phyloP scores from a whole-genome alignment of 176 grass and related monocot species.

The Rhynchospora tenuis region DNA sequence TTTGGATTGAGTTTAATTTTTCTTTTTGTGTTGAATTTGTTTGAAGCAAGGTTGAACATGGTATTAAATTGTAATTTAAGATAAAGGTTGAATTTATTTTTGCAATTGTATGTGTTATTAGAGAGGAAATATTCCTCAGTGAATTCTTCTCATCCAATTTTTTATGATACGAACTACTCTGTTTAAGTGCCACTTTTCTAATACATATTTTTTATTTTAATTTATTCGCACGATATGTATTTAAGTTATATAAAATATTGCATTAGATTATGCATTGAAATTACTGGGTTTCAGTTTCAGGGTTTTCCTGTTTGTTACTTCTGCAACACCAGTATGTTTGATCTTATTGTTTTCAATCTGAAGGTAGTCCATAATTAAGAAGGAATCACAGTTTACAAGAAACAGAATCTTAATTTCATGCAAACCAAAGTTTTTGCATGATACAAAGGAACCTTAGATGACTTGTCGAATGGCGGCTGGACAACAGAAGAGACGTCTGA shows the following conservation, averaged over 20 bases:
- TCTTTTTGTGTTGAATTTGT: not conserved
- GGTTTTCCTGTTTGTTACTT: not conserved
- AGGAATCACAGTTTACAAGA: not conserved
- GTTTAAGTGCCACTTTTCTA: not conserved
- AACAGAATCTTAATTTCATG: not conserved
- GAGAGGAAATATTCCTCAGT: not conserved
- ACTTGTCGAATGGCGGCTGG: constrained; percentile 78
- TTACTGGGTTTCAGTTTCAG: not conserved
- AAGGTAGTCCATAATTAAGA: not conserved
- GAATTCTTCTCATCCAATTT: not conserved
- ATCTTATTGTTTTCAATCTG: not conserved
- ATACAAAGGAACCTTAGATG: constrained; percentile 27
- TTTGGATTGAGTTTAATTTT: not conserved
- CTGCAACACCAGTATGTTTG: not conserved
- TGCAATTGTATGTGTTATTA: not conserved
- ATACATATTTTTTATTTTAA: not conserved
- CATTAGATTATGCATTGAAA: not conserved
- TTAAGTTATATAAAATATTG: not conserved
- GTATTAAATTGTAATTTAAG: not conserved
- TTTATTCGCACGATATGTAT: not conserved
- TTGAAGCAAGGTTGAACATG: not conserved
- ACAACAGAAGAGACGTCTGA: constrained; percentile 70
- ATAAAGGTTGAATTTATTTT: not conserved
- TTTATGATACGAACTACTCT: not conserved
- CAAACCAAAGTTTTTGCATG: not conserved